phyloP scores from a whole-genome alignment of 2,329 filamentous ascomycete species.

The Xylariales sp. region DNA sequence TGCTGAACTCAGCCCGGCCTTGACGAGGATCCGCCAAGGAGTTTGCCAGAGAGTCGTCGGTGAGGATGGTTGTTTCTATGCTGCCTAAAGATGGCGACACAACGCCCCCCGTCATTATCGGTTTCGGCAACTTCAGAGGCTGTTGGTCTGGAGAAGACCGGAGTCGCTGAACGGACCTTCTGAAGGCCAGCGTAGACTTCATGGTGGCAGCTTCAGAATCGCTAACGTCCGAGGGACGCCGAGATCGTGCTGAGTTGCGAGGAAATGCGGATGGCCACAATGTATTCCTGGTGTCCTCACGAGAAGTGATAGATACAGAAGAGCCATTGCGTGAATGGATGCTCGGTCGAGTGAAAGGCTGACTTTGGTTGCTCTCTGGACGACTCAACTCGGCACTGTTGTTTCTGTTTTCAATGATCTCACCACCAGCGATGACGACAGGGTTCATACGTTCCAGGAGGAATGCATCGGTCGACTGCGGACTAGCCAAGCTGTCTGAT shows the following conservation, averaged over 20 bases:
- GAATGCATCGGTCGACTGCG: conserved; percentile 48
- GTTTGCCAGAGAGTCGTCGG: conserved; percentile 49
- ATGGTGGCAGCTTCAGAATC: conserved; percentile 45
- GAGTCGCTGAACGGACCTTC: conserved; percentile 50
- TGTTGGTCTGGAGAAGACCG: conserved; percentile 37
- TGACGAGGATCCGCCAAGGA: conserved; percentile 31
- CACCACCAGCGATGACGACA: conserved; percentile 61
- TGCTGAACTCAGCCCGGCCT: conserved; percentile 23
- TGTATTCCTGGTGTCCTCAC: conserved; percentile 36
- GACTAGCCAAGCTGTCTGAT: conserved; percentile 45
- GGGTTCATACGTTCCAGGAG: conserved; percentile 59
- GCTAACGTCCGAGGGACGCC: conserved; percentile 51
- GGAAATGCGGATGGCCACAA: conserved; percentile 53
- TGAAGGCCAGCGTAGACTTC: conserved; percentile 49
- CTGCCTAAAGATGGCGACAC: conserved; percentile 49
- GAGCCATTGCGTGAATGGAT: conserved; percentile 39
- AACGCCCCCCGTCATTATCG: conserved; percentile 42
- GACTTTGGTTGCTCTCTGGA: conserved; percentile 47
- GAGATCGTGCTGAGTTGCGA: conserved; percentile 27
- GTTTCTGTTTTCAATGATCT: conserved; percentile 57
- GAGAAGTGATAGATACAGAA: conserved; percentile 34
- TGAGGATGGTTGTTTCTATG: conserved; percentile 51
- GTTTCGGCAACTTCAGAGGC: conserved; percentile 45
- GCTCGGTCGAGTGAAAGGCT: conserved; percentile 35
- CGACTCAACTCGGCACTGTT: conserved; percentile 42